Percentiles rank a stretch among this genome's conserved stretches.
phyloP scores from a whole-genome alignment of 495 filamentous ascomycete genomes.

The Penicillium waksmanii region DNA sequence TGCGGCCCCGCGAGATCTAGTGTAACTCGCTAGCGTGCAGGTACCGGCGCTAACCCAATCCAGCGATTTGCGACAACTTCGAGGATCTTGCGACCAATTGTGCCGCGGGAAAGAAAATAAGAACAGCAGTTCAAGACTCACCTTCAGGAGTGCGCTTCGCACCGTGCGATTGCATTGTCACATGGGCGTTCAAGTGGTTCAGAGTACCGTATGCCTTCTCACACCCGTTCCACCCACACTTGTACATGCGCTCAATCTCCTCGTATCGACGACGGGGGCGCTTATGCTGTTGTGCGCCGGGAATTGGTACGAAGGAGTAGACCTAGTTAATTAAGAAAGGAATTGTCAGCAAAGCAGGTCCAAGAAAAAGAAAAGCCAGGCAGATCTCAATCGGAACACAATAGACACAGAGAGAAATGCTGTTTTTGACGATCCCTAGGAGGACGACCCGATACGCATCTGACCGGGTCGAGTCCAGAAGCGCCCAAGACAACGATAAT shows the following conservation, averaged over 20 bases:
- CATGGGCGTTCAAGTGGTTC: slow-evolving; percentile 95
- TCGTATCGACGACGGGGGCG: slow-evolving; percentile 92
- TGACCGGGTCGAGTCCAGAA: slow-evolving; percentile 22
- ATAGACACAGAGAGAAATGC: slow-evolving; percentile 18
- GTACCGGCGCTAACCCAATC: slow-evolving; percentile 38
- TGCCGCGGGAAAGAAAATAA: slow-evolving; percentile 7
- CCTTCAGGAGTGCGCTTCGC: slow-evolving; percentile 94
- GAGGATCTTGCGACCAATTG: slow-evolving; percentile 9
- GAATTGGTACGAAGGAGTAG: slow-evolving; percentile 98
- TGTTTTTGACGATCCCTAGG: slow-evolving; percentile 39
- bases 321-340: slow-evolving; percentile 61
- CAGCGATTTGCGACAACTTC: slow-evolving; percentile 42
- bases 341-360: neutral
- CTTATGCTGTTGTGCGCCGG: slow-evolving; percentile 96
- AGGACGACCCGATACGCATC: slow-evolving; percentile 20
- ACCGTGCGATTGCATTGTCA: slow-evolving; percentile 97
- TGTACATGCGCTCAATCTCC: slow-evolving; percentile 99
- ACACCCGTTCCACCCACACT: slow-evolving; percentile 97
- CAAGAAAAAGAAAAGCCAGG: neutral
- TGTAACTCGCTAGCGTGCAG: slow-evolving; percentile 56
- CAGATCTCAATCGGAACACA: slow-evolving; percentile 7
- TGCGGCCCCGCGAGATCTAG: slow-evolving; percentile 49
- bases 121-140: slow-evolving; percentile 50
- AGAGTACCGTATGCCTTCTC: slow-evolving; percentile 97
- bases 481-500: slow-evolving; percentile 40